Evolutionary conservation across 2,329 filamentous ascomycete species (phyloP).

Genomic region (Pestalotiopsis sp.): DNA sequence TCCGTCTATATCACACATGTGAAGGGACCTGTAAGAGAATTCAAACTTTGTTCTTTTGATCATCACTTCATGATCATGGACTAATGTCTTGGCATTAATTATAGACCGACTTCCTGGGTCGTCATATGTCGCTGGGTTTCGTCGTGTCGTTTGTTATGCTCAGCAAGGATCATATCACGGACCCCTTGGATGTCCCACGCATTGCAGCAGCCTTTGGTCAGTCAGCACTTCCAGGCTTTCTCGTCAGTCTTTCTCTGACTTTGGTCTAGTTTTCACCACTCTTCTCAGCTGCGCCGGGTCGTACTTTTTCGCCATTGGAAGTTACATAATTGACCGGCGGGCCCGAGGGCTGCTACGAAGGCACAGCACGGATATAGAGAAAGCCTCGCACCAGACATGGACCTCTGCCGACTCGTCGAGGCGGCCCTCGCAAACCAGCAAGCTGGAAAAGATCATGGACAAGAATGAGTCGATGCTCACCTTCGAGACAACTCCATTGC

Average conservation of each 20-base stretch:
- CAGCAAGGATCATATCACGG: conserved; percentile 31
- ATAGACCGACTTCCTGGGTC: conserved; percentile 31
- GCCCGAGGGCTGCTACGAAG: conserved; percentile 20
- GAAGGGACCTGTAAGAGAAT: conserved; percentile 25
- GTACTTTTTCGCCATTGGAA: conserved; percentile 25
- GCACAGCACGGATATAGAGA: conserved; percentile 25
- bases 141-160: conserved; percentile 34
- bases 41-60: background rate
- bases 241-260: background rate
- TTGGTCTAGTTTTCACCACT: conserved; percentile 27
- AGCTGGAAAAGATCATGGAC: conserved; percentile 18
- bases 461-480: conserved; percentile 21
- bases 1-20: conserved; percentile 28
- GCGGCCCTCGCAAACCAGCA: conserved; percentile 20
- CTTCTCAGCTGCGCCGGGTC: conserved; percentile 27
- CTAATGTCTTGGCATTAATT: background rate
- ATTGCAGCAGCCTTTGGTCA: conserved; percentile 31
- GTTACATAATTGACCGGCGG: conserved; percentile 26
- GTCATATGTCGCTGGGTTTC: conserved; percentile 37
- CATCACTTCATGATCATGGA: background rate
- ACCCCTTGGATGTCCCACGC: conserved; percentile 25
- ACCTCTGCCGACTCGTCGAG: conserved; percentile 18
- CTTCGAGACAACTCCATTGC: conserved; percentile 9
- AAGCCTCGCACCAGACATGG: conserved; percentile 18
- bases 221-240: background rate